Evolutionary conservation across 305 asterid species (phyloP), one percentile per base, ranked within the genome.

Genomic region (Solanum hybrid): DNA sequence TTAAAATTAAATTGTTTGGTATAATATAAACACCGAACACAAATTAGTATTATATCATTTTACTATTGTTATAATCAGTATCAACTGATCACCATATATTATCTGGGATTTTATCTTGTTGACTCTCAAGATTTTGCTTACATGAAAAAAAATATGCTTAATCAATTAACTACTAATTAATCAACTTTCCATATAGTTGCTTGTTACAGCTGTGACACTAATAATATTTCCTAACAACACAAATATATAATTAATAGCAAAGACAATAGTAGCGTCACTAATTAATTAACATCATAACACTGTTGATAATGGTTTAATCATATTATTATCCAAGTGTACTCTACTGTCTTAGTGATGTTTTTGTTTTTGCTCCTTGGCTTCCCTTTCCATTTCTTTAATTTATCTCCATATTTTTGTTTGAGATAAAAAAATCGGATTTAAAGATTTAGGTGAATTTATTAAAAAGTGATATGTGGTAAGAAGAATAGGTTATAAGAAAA

Each of bases 221-320:
- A 34, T 22, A 68, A 36, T 87, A 34, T 70, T 87, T 87, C 65
- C 20, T 87, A 36, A 34, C 3, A 26, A 26, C 81, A 13, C 81
- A 70, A 20, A 82, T 73, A 33, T 90, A 90, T 90, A 89, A 92
- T 89, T 90, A 90, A 92, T 89, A 90, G 90, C 91, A 89, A 87
- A 79, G 10, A 87, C 26, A 86, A 75, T 78, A 32, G 92, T 88
- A 26, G 45, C 4, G 75, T 26, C 89, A 88, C 89, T 91, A 89
- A 73, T 85, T 91, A 89, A 73, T 85, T 73, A 33, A 86, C 90
- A 89, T 65, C 89, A 92, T 32, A 65, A 79, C 87, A 89, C 90
- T 91, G 91, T 36, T 91, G 93, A 90, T 91, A 88, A 90, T 94
- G 95, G 95, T 90, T 91, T 77, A 88, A 86, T 88, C 86, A 88